Base-by-base conservation (phyloP, 495 filamentous ascomycete species). In the Neurospora cerealis region DNA sequence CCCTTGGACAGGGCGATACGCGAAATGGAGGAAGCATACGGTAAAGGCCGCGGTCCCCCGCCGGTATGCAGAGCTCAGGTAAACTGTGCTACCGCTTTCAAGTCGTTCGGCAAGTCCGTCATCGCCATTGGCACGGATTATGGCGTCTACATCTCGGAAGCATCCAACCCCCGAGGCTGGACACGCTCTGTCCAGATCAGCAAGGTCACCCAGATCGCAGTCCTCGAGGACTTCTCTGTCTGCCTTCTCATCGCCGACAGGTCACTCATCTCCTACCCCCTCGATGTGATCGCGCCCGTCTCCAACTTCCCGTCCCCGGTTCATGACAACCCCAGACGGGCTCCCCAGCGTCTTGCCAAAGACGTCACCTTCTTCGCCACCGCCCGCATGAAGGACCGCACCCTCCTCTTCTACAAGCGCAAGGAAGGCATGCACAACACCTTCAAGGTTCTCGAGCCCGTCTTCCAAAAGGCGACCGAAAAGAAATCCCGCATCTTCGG, bases 361-460 rank as follows among this genome's bases (percentile, higher is more conserved):
- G 96, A 98, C 82, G 94, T 99, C 17, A 91, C 94, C 40, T 98
- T 98, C 87, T 98, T 98, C 81, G 93, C 94, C 7, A 93, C 93
- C 4, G 96, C 94, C 15, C 89, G 92, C 71, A 97, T 98, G 94
- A 99, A 99, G 84, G 96, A 99, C 74, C 89, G 96, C 8, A 93
- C 91, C 75, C 85, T 99, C 69, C 90, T 99, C 21, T 93, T 99
- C 81, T 98, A 98, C 87, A 98, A 98, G 82, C 97, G 96, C 82
- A 92, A 93, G 41, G 96, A 98, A 80, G 92, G 92, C 41, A 83
- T 97, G 62, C 92, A 92, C 75, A 97, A 92, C 39, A 97, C 92
- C 2, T 98, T 98, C 88, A 97, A 97, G 83, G 92, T 97, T 34
- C 90, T 99, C 28, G 96, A 99, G 79, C 96, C 96, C 5, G 91